A percentile compares a stretch with the other conserved stretches of the same genome.
Conservation (phyloP, 1,284 basidiomycete species). For the Rhizoctonia solani region DNA sequence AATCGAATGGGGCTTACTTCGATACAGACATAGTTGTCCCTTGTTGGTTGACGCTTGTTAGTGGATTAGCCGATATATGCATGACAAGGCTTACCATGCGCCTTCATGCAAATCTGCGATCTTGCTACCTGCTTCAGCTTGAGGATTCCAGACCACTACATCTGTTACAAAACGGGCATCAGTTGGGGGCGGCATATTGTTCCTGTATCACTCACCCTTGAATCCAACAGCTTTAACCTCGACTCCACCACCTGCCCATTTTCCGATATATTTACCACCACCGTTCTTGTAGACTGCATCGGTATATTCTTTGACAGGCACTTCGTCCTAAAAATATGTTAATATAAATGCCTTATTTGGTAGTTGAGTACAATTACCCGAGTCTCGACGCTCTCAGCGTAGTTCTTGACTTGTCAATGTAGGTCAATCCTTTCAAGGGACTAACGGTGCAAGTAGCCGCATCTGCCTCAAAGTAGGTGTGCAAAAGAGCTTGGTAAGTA, state of each 20-base stretch:
- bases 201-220: conserved; percentile 45
- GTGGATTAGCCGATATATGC: no score
- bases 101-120: conserved; percentile 84
- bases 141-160: conserved; percentile 88
- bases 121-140: conserved; percentile 63
- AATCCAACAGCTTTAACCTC: conserved; percentile 64
- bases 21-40: conserved; percentile 81
- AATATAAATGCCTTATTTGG: not conserved
- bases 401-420: conserved; percentile 69
- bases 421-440: conserved; percentile 63
- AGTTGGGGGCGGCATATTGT: not conserved
- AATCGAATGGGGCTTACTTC: conserved; percentile 45
- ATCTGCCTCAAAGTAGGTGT: conserved; percentile 76
- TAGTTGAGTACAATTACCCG: not conserved
- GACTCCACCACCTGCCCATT: conserved; percentile 61
- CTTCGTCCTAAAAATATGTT: conserved; percentile 45
- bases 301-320: conserved; percentile 67
- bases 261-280: conserved; percentile 57
- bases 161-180: conserved; percentile 45
- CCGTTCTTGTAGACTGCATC: conserved; percentile 77
- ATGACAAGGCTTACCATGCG: conserved; percentile 79
- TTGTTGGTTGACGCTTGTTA: no score
- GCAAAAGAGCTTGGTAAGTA: conserved; percentile 85
- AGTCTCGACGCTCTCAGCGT: conserved; percentile 59
- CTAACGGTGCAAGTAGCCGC: conserved; percentile 57